Base-by-base conservation (phyloP, 2,329 filamentous ascomycete genomes). In the Diaporthe sp. region DNA sequence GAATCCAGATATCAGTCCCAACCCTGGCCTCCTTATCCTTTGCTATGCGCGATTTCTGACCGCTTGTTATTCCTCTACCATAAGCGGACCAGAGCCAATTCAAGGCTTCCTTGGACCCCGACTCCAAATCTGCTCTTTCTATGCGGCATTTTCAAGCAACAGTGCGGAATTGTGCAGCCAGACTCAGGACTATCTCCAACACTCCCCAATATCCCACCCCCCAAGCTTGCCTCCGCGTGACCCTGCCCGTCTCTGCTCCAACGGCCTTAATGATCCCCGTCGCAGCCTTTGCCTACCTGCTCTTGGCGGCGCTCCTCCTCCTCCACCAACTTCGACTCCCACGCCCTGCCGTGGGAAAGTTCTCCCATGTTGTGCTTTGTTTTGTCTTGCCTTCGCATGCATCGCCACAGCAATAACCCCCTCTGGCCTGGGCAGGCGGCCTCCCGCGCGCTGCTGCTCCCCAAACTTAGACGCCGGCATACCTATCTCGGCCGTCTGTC, bases 41-140 rank as follows among this genome's bases (percentile, higher is more conserved):
- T 70, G 57, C 49, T 75, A 75, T 75, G 74, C 68, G 74, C 74
- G 74, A 75, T 75, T 73, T 75, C 74, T 75, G 74, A 73, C 74
- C 68, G 74, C 74, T 46, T 75, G 74, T 75, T 75, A 75, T 72
- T 42, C 60, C 60, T 75, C 70, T 75, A 75, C 68, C 39, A 53
- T 51, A 37, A 22, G 17, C 58, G 5, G 71, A 62, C 28, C 37
- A 57, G 19, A 44, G 44, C 31, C 46, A 68, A 53, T 25, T 10
- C 65, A 28, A 51, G 31, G 19, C 72, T 46, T 39, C 57, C 39
- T 62, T 37, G 34, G 67, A 22, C 19, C 25, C 60, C 34, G 4
- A 39, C 42, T 44, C 67, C 61, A 55, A 57, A 58, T 44, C 55
- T 42, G 62, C 39, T 67, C 8, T 44, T 72, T 55, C 49, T 55